Evolutionary conservation across 148 eudicot genomes (phyloP), one percentile per base, ranked within the genome.

Genomic region (Vaccinium corymbosum): DNA sequence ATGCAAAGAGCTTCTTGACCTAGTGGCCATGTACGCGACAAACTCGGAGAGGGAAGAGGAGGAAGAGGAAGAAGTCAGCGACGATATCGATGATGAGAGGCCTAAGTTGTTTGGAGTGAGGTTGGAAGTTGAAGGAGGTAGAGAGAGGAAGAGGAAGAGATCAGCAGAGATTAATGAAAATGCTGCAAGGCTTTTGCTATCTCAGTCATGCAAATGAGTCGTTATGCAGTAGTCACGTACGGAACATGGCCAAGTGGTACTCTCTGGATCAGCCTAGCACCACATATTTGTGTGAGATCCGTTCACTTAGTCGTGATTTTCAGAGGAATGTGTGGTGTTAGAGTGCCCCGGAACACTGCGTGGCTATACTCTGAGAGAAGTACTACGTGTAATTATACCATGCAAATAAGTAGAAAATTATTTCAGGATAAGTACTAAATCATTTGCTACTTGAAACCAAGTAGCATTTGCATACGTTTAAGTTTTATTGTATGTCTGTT

Each of bases 81-180:
- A 82, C 1, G 84, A 83, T 3, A 86, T 83, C 3, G 82, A 80
- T 0, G 88, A 84, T 46, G 80, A 16, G 38, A 81, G 89, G 79
- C 93, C 92, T 1, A 94, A 85, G 94, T 48, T 94, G 86, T 94
- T 94, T 85, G 98, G 98, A 2, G 98, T 94, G 83, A 92, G 93
- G 72, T 85, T 94, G 89, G 89, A 89, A 55, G 91, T 91, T 35
- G 79, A 73, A 25, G 91, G 87, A 61, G 91, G 86, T 14, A 80
- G 77, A 46, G 93, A 84, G 77, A 86, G 87, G 77, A 89, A 91
- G 92, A 89, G 92, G 84, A 91, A 91, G 86, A 90, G 85, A 22
- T 64, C 29, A 70, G 90, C 35, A 56, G 88, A 88, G 59, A 81
- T 87, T 17, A 83, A 83, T 72, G 84, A 83, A 56, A 89, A 27